Conservation (phyloP, 2,329 filamentous ascomycete species). For the Pyrenochaeta sp. region DNA sequence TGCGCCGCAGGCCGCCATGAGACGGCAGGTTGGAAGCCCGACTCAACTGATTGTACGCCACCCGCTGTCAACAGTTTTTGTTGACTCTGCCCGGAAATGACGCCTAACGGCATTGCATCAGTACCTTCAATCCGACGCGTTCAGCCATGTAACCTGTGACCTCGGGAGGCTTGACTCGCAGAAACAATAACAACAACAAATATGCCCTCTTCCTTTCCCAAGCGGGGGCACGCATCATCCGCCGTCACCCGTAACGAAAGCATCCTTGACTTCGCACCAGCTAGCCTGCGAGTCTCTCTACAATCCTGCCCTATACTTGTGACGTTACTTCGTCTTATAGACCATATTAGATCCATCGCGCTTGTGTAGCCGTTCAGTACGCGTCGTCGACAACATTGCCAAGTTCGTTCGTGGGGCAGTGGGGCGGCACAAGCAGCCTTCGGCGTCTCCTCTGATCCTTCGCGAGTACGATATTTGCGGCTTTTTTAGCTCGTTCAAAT, state of each 20-base stretch:
- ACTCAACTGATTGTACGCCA: constrained; percentile 3
- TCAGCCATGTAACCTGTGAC: background rate
- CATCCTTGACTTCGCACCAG: background rate
- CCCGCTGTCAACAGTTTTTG: background rate
- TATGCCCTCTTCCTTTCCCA: background rate
- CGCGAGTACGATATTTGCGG: background rate
- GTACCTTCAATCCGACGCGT: background rate
- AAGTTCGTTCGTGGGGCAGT: background rate
- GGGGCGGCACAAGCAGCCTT: background rate
- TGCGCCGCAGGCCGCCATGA: background rate
- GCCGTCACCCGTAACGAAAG: background rate
- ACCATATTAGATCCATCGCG: background rate
- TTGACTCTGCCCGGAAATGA: background rate
- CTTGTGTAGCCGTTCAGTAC: background rate
- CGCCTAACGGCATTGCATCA: constrained; percentile 1
- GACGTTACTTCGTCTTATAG: background rate
- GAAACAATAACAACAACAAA: background rate
- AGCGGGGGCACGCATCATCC: background rate
- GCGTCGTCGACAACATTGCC: background rate
- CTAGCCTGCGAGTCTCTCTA: background rate
- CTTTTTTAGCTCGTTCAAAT: too few relatives aligned
- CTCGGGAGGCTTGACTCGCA: background rate
- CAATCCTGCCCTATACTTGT: background rate
- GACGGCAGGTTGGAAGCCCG: constrained; percentile 4
- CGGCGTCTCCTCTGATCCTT: background rate